Percentiles rank a stretch among this genome's conserved stretches.
phyloP scores from a whole-genome alignment of 768 basidiomycete species.

The Boletus tomentosulus region DNA sequence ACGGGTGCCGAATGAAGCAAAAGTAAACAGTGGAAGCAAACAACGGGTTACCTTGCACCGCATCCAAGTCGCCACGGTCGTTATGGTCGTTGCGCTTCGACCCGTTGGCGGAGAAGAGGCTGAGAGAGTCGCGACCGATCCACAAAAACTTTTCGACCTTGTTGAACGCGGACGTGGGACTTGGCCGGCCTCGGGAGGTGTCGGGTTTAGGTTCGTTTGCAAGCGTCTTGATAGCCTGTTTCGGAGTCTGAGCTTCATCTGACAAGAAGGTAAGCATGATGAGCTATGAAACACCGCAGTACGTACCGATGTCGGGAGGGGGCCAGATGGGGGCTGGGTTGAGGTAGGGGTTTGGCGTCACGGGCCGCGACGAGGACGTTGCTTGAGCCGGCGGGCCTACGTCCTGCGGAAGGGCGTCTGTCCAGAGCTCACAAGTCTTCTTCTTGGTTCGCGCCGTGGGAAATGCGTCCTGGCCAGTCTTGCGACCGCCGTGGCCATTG shows the following conservation, averaged over 20 bases:
- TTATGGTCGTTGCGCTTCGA: constrained; percentile 12
- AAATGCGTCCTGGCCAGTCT: constrained; percentile 1
- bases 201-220: not conserved
- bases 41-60: constrained; percentile 23
- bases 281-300: not conserved
- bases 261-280: not conserved
- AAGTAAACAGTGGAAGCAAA: not conserved
- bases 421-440: constrained; percentile 24
- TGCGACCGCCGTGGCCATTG: constrained; percentile 11
- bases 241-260: constrained; percentile 17
- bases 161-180: constrained; percentile 18
- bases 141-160: constrained; percentile 34
- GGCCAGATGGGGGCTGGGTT: constrained; percentile 33
- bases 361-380: constrained; percentile 15
- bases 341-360: constrained; percentile 33
- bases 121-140: constrained; percentile 29
- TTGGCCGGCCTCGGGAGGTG: not conserved
- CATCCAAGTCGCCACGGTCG: constrained; percentile 15
- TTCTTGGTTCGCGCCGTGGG: constrained; percentile 14
- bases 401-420: constrained; percentile 10
- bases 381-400: not conserved
- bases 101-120: constrained; percentile 16
- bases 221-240: not conserved
- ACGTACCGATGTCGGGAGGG: constrained; percentile 13
- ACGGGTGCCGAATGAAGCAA: not conserved